Evolutionary conservation across 2,329 filamentous ascomycete species (phyloP), one percentile per base, ranked within the genome.

Genomic region (Penicillium sclerotigenum): DNA sequence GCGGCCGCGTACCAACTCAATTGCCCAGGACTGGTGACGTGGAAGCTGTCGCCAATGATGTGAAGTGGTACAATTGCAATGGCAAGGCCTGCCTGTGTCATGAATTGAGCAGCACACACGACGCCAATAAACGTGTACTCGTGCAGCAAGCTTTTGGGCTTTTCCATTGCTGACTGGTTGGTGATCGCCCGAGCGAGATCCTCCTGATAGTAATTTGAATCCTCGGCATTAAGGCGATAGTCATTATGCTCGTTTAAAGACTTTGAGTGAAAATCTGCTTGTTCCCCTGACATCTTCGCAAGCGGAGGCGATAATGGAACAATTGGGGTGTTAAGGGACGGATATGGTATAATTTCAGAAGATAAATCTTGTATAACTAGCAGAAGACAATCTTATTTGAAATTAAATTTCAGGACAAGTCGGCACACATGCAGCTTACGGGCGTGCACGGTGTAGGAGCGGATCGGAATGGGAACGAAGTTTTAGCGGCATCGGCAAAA

Each of bases 21-120:
- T 11, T 45, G 80, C 76, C 82, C 84, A 85, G 31, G 76, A 77
- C 22, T 83, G 70, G 28, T 78, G 68, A 20, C 75, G 75, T 0
- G 72, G 68, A 83, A 83, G 40, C 71, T 75, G 11, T 62, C 58
- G 20, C 77, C 79, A 41, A 83, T 81, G 34, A 77, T 37, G 84
- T 69, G 0, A 74, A 75, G 55, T 79, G 75, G 5, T 72, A 74
- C 5, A 16, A 46, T 46, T 3, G 43, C 7, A 31, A 46, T 14
- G 18, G 28, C 26, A 33, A 83, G 73, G 10, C 75, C 76, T 1
- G 74, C 73, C 55, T 80, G 75, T 34, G 77, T 79, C 58, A 78
- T 72, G 37, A 73, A 64, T 47, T 73, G 71, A 14, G 71, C 69
- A 13, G 62, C 58, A 40, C 70, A 72, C 36, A 73, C 62, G 13